Conservation (phyloP, 768 basidiomycete species). For the Agrocybe pediades region DNA sequence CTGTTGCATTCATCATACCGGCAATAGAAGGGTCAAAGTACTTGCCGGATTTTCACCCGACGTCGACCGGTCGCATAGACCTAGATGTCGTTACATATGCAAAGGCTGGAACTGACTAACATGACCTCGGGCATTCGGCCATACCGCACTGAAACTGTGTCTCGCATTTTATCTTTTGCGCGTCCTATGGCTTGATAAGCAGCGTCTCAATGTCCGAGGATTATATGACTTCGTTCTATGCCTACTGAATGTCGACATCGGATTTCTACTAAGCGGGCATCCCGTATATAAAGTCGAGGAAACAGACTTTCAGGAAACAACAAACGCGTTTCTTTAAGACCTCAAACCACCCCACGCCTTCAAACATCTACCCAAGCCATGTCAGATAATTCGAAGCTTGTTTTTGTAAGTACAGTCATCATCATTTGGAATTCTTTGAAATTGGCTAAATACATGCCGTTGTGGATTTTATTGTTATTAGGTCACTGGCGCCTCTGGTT, state of each 20-base stretch:
- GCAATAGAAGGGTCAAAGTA: too few relatives aligned
- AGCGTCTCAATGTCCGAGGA: too few relatives aligned
- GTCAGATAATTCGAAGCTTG: not conserved
- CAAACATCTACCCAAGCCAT: not conserved
- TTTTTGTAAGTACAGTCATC: not conserved
- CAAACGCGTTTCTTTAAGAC: not conserved
- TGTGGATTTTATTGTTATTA: not conserved
- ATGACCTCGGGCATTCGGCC: too few relatives aligned
- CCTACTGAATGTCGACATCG: not conserved
- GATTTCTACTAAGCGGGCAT: not conserved
- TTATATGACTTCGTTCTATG: not conserved
- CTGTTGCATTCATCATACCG: too few relatives aligned
- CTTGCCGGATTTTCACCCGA: too few relatives aligned
- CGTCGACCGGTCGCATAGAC: too few relatives aligned
- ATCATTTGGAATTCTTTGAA: not conserved
- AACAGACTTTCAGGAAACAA: not conserved
- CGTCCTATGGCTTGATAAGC: too few relatives aligned
- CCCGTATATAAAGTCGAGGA: not conserved
- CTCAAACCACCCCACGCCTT: not conserved
- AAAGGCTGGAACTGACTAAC: too few relatives aligned
- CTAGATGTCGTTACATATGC: too few relatives aligned
- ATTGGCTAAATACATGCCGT: not conserved
- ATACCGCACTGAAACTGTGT: too few relatives aligned
- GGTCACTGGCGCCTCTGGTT: conserved; percentile 30
- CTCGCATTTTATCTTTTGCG: not conserved